Conservation (phyloP, 129 eudicot species). For the Helianthus annuus region DNA sequence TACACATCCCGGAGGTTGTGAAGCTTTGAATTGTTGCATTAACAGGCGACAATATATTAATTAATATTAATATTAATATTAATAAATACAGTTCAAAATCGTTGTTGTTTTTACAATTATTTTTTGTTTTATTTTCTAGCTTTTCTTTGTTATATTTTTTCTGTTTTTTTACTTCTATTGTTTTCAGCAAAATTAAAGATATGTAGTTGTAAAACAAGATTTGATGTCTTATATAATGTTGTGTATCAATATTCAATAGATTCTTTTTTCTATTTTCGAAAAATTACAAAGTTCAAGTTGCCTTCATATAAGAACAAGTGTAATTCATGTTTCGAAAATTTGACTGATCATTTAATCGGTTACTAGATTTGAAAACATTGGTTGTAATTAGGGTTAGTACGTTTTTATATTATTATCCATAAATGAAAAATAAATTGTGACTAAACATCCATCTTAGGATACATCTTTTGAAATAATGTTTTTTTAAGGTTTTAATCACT, state of each 20-base stretch:
- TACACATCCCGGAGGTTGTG: constrained; percentile 53
- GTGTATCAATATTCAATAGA: background rate
- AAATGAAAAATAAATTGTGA: too few relatives aligned
- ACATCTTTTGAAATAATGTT: background rate
- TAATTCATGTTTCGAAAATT: too few relatives aligned
- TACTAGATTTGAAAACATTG: too few relatives aligned
- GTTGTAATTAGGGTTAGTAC: background rate
- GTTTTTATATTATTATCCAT: too few relatives aligned
- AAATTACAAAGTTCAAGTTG: background rate
- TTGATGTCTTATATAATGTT: background rate
- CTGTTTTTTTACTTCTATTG: background rate
- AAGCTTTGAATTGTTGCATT: constrained; percentile 43
- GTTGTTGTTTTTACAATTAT: background rate
- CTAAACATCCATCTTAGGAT: background rate
- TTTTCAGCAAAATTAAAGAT: background rate
- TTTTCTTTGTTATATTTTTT: background rate
- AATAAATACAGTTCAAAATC: background rate
- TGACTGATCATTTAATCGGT: too few relatives aligned
- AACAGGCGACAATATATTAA: background rate
- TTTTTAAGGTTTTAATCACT: too few relatives aligned
- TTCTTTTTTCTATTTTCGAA: background rate
- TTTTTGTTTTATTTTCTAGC: background rate
- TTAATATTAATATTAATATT: background rate
- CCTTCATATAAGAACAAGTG: background rate
- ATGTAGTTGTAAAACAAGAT: background rate